phyloP scores from a whole-genome alignment of 2,329 filamentous ascomycete genomes.

The Sporothrix variecibatus region DNA sequence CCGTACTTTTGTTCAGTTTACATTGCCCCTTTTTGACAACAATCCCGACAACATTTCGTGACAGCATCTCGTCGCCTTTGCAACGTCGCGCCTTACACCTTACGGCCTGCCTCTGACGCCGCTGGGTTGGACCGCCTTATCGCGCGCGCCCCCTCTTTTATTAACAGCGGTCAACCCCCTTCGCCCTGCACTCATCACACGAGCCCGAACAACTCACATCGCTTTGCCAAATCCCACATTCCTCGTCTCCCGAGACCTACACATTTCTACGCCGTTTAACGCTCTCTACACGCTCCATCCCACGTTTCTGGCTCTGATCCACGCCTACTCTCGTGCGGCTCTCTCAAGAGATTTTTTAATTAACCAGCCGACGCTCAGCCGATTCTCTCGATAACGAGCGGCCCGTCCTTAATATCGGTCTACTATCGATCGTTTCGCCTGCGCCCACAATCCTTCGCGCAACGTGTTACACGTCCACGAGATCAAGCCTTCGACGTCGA shows the following conservation, averaged over 20 bases:
- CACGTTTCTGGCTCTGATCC: constrained; percentile 2
- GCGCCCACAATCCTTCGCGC: constrained; percentile 7
- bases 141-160: constrained; percentile 4
- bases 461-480: constrained; percentile 19
- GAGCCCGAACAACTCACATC: not conserved
- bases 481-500: constrained; percentile 1
- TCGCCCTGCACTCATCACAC: constrained; percentile 13
- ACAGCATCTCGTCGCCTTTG: not conserved
- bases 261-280: not conserved
- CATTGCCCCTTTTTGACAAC: not conserved
- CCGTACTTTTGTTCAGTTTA: not conserved
- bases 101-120: not conserved
- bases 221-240: not conserved
- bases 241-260: constrained; percentile 14
- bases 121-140: constrained; percentile 17
- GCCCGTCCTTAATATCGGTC: constrained; percentile 8
- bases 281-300: not conserved
- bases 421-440: constrained; percentile 9
- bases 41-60: not conserved
- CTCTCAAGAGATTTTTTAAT: not conserved
- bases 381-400: constrained; percentile 9
- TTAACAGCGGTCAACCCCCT: constrained; percentile 5
- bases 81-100: not conserved
- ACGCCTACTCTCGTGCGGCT: not conserved
- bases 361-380: constrained; percentile 11